Percentiles rank a stretch among this genome's conserved stretches.
These are phyloP conservation scores for Dioscorea cayenensis DNA, from an alignment of 116 monocot species.

Conservation along the genomic window DNA sequence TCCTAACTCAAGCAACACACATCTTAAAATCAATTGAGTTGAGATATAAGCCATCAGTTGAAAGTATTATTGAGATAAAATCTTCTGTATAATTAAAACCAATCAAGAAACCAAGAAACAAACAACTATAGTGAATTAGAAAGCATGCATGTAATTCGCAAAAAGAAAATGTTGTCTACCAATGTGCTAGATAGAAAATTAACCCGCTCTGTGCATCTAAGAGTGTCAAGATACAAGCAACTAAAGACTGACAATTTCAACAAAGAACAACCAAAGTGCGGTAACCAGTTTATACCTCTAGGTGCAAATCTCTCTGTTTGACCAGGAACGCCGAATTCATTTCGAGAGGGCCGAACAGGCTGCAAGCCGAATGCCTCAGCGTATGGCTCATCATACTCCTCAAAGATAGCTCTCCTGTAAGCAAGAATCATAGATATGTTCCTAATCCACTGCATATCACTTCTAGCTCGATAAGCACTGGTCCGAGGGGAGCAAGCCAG, in stretches of 20 bases:
- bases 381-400: slow-evolving; percentile 75
- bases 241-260: slow-evolving; percentile 14
- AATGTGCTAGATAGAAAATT: not conserved
- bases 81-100: no score
- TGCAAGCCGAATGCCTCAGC: slow-evolving; percentile 78
- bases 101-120: no score
- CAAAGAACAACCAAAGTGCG: slow-evolving; percentile 13
- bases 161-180: no score
- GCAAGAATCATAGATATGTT: slow-evolving; percentile 35
- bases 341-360: slow-evolving; percentile 19
- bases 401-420: slow-evolving; percentile 42
- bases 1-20: no score
- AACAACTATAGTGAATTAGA: no score
- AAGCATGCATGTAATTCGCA: no score
- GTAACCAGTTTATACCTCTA: slow-evolving; percentile 62
- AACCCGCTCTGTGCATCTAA: not conserved
- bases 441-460: slow-evolving; percentile 20
- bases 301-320: slow-evolving; percentile 38
- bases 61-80: no score
- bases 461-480: not conserved
- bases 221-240: slow-evolving; percentile 12
- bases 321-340: slow-evolving; percentile 12
- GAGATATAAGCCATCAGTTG: no score
- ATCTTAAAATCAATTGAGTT: no score
- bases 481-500: slow-evolving; percentile 20